Percentiles rank a stretch among this genome's conserved stretches.
These are phyloP conservation scores for Cinnamomum micranthum DNA, from an alignment of 164 flowering plant genomes.

Conservation along the genomic window DNA sequence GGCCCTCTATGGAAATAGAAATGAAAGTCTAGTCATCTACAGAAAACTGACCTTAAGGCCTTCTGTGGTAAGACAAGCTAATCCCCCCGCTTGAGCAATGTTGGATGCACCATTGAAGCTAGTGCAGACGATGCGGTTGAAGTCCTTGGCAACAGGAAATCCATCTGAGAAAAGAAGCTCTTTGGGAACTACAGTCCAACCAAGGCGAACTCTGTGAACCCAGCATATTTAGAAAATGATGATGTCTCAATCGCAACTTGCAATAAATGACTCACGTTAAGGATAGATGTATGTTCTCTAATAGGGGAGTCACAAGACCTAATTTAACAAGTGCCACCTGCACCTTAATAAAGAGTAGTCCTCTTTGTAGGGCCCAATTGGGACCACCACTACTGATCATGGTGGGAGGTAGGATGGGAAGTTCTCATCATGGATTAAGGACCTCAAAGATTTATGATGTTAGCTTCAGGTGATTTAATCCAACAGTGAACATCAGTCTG, in stretches of 20 bases:
- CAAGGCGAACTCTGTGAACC: slow-evolving; percentile 92
- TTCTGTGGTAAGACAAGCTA: slow-evolving; percentile 78
- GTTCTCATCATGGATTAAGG: too few species aligned
- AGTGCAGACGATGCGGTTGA: slow-evolving; percentile 87
- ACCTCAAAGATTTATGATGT: too few species aligned
- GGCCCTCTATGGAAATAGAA: background rate
- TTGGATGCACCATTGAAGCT: slow-evolving; percentile 95
- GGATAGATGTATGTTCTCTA: background rate
- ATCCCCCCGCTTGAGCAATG: slow-evolving; percentile 89
- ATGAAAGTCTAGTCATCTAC: too few species aligned
- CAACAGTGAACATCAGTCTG: too few species aligned
- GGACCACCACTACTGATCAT: background rate
- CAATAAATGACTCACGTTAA: background rate
- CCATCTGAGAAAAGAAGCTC: slow-evolving; percentile 87
- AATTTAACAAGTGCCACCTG: background rate
- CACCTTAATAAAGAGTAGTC: background rate
- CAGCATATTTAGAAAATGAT: slow-evolving; percentile 92
- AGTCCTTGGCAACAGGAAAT: slow-evolving; percentile 83
- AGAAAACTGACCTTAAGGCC: slow-evolving; percentile 58
- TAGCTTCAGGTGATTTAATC: too few species aligned
- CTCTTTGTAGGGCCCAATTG: background rate
- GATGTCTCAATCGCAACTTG: slow-evolving; percentile 92
- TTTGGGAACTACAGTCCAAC: slow-evolving; percentile 93
- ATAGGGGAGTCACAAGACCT: too few species aligned
- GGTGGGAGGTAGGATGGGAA: too few species aligned